Base-by-base conservation (phyloP, 2,329 filamentous ascomycete species). In the Biscogniauxia marginata region DNA sequence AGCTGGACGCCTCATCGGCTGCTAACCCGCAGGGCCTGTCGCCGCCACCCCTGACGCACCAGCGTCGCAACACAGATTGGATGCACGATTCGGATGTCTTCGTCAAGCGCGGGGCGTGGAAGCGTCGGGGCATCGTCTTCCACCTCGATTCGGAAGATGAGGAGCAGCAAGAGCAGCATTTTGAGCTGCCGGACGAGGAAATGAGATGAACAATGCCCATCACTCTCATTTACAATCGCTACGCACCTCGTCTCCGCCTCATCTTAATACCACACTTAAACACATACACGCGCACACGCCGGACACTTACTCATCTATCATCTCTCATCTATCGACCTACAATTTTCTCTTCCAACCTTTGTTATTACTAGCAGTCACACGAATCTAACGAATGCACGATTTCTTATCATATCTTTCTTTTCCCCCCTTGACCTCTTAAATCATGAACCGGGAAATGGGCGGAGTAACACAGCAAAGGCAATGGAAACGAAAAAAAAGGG, bases 51-150 rank as follows among this genome's bases (percentile, higher is more conserved):
- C 46, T 53, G 8, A 18, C 50, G n/a, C 58, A 63, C 18, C 63
- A 61, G 9, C 58, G 67, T 43, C 65, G 68, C 16, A 67, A 65
- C 7, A 66, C 64, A 4, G 59, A 66, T 4, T 67, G 63, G 65
- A 68, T 66, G 63, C 54, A 65, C 21, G 66, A 66, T 8, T 51
- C 57, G 19, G 65, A 71, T 25, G 62, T 60, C 49, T 64, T 68
- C 52, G 58, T 71, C 45, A 70, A 71, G 58, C 65, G 69, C 7
- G 70, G 70, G 2, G 65, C 65, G 1, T 72, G 70, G 70, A 72
- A 72, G 57, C 67, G 70, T 16, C 61, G 65, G 19, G 70, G 70
- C 22, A 70, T 72, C 44, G 66, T 72, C 46, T 72, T 72, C 59
- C 61, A 68, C 13, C 65, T 70, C 39, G 65, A 65, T 46, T 52